These are phyloP conservation scores for Salix dunnii DNA, from an alignment of 345 rosid genomes.

Conservation along the genomic window DNA sequence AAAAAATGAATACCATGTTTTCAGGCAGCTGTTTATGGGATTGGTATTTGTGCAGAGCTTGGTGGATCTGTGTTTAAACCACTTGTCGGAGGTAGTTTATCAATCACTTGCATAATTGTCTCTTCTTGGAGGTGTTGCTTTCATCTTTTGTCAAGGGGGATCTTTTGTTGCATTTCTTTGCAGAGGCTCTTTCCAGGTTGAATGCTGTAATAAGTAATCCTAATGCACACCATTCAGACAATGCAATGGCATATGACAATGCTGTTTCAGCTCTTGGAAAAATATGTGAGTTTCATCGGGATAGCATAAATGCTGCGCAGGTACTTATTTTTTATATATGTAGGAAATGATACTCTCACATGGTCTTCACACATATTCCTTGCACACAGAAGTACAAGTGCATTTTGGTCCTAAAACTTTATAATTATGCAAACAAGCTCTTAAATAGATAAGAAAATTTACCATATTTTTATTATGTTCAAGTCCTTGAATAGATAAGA, in stretches of 20 bases:
- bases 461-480: too few relatives aligned
- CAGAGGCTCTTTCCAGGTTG: constrained; percentile 95
- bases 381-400: neutral
- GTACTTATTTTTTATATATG: constrained; percentile 29
- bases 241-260: constrained; percentile 95
- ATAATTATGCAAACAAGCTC: too few relatives aligned
- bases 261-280: constrained; percentile 99
- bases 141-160: neutral
- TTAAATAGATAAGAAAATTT: too few relatives aligned
- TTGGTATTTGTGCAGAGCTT: constrained; percentile 97
- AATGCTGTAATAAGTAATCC: constrained; percentile 80
- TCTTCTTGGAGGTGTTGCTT: neutral
- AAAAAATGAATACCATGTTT: constrained; percentile 3
- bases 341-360: too few relatives aligned
- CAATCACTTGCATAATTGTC: neutral
- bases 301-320: constrained; percentile 84
- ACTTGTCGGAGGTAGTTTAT: constrained; percentile 78
- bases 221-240: constrained; percentile 71
- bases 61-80: constrained; percentile 85
- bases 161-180: neutral
- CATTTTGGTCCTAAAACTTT: neutral
- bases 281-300: constrained; percentile 91
- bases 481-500: too few relatives aligned
- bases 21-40: constrained; percentile 99
- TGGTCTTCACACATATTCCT: neutral